Evolutionary conservation across 1,284 basidiomycete genomes (phyloP).

Genomic region (Sanghuangporus weigelae): DNA sequence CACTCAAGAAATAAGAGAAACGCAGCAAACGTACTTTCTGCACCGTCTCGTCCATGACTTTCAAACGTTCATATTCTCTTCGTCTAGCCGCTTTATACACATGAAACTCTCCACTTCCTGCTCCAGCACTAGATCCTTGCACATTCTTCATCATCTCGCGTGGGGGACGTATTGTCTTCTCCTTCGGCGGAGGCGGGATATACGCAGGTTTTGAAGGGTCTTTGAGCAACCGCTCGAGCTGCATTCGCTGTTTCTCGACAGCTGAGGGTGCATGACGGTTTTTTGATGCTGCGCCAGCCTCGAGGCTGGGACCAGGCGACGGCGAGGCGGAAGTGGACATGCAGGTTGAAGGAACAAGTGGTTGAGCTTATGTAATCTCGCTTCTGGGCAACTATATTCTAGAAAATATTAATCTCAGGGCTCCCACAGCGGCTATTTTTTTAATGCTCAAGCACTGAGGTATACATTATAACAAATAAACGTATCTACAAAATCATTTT

Average conservation of each 20-base stretch:
- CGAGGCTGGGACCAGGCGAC: slow-evolving; percentile 28
- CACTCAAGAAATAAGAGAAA: background rate
- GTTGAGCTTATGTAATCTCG: slow-evolving; percentile 2
- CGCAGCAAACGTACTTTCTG: slow-evolving; percentile 51
- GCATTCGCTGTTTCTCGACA: slow-evolving; percentile 66
- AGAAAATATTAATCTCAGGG: background rate
- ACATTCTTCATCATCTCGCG: slow-evolving; percentile 99
- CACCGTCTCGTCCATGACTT: slow-evolving; percentile 81
- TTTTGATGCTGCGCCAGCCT: background rate
- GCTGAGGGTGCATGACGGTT: slow-evolving; percentile 64
- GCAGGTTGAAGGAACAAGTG: background rate
- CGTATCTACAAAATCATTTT: slow-evolving; percentile 3
- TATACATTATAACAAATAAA: background rate
- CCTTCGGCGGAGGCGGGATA: slow-evolving; percentile 69
- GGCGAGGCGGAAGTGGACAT: slow-evolving; percentile 22
- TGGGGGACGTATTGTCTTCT: slow-evolving; percentile 73
- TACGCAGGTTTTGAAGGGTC: slow-evolving; percentile 79
- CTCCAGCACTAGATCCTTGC: slow-evolving; percentile 88
- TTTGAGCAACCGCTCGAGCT: slow-evolving; percentile 82
- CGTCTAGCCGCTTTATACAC: slow-evolving; percentile 96
- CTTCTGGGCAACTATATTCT: no score
- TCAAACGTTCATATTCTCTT: slow-evolving; percentile 92
- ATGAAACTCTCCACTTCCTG: slow-evolving; percentile 94
- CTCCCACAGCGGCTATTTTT: no score
- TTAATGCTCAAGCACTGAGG: background rate